Evolutionary conservation across 2,329 filamentous ascomycete genomes (phyloP).

Genomic region (Monilinia aucupariae): DNA sequence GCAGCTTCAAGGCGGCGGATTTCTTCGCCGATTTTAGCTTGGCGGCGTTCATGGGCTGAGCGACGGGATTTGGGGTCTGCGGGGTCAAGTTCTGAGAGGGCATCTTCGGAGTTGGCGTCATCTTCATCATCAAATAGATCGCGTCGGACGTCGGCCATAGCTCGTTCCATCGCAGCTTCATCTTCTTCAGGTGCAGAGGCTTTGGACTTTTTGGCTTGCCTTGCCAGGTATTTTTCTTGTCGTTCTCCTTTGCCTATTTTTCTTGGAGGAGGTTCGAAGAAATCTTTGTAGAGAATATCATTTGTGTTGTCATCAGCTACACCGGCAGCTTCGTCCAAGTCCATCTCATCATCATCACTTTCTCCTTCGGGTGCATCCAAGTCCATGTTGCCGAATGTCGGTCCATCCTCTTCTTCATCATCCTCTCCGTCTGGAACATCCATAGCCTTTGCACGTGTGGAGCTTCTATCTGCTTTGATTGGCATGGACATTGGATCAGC

Average conservation of each 20-base stretch:
- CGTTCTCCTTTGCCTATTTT: conserved; percentile 55
- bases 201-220: conserved; percentile 39
- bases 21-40: conserved; percentile 80
- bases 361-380: conserved; percentile 67
- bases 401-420: conserved; percentile 63
- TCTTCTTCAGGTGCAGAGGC: conserved; percentile 42
- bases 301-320: conserved; percentile 66
- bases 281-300: conserved; percentile 84
- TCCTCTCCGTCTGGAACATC: conserved; percentile 38
- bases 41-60: conserved; percentile 80
- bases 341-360: conserved; percentile 51
- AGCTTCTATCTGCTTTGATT: conserved; percentile 29
- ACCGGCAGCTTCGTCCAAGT: conserved; percentile 52
- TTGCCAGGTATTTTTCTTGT: conserved; percentile 38
- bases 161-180: conserved; percentile 67
- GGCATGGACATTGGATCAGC: conserved; percentile 60
- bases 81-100: conserved; percentile 59
- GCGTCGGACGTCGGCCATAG: conserved; percentile 80
- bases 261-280: conserved; percentile 78
- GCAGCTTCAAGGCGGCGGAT: conserved; percentile 87
- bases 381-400: conserved; percentile 77
- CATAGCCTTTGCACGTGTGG: conserved; percentile 33
- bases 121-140: conserved; percentile 83
- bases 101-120: conserved; percentile 58
- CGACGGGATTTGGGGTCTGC: conserved; percentile 66